A percentile compares a stretch with the other conserved stretches of the same genome.
These are phyloP conservation scores for Echria macrotheca DNA, from an alignment of 495 filamentous ascomycete species.

Conservation along the genomic window DNA sequence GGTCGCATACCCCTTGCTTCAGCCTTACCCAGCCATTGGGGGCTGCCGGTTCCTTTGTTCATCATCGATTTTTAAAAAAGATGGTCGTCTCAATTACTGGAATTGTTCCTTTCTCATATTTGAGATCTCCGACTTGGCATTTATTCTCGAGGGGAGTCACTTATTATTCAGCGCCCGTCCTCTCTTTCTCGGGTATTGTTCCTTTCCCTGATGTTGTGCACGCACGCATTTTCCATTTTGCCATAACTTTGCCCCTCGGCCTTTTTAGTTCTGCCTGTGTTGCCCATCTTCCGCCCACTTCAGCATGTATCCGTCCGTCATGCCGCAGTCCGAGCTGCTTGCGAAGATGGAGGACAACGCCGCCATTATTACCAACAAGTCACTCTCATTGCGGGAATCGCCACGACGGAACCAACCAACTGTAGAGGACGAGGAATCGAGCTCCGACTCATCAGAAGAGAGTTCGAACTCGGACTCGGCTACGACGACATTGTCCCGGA, in stretches of 20 bases:
- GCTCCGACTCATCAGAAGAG: background rate
- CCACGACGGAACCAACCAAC: background rate
- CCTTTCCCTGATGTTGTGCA: background rate
- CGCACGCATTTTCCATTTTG: background rate
- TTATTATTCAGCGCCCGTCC: background rate
- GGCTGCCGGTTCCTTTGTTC: background rate
- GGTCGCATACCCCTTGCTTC: background rate
- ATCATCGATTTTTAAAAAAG: background rate
- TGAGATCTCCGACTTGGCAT: background rate
- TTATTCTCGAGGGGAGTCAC: background rate
- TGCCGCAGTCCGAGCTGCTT: background rate
- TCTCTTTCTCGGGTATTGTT: background rate
- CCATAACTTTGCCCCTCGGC: background rate
- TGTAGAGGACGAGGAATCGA: background rate
- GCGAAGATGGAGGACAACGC: background rate
- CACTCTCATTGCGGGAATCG: background rate
- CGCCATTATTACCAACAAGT: background rate
- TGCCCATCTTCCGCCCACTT: background rate
- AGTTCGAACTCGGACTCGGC: background rate
- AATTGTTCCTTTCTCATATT: background rate
- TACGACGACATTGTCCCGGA: background rate
- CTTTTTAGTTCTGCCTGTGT: background rate
- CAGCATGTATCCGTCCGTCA: conserved; percentile 1
- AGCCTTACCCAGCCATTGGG: background rate
- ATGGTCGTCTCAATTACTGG: background rate